Percentiles rank a stretch among this genome's conserved stretches.
Evolutionary conservation across 208 protist genomes (phyloP).

Genomic region (Acanthamoeba lenticulata): DNA sequence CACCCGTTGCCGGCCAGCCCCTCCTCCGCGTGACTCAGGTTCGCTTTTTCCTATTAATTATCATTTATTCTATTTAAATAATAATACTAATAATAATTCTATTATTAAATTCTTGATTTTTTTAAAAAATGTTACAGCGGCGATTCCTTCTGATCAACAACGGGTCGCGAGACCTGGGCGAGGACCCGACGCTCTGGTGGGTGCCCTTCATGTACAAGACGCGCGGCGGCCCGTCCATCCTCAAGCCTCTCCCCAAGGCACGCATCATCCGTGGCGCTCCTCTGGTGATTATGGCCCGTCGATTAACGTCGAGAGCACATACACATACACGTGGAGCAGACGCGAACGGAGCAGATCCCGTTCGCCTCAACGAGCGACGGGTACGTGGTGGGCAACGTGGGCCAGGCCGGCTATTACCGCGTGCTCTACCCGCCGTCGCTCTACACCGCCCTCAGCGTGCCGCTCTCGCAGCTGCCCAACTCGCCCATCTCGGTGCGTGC

Average conservation of each 20-base stretch:
- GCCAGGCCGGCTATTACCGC: constrained; percentile 19
- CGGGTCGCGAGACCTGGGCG: not conserved
- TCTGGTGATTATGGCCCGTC: too few species aligned
- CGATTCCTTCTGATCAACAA: not conserved
- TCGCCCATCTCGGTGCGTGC: not conserved
- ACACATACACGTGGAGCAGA: not conserved
- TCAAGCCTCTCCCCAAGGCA: not conserved
- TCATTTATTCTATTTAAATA: too few species aligned
- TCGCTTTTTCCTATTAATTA: too few species aligned
- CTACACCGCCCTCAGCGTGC: not conserved
- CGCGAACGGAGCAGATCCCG: not conserved
- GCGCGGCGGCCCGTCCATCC: not conserved
- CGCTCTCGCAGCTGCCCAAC: not conserved
- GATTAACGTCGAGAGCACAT: not conserved
- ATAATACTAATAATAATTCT: too few species aligned
- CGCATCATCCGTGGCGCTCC: too few species aligned
- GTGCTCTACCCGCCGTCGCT: not conserved
- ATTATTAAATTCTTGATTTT: not conserved
- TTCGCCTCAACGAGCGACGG: not conserved
- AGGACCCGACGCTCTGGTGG: not conserved
- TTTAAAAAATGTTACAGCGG: not conserved
- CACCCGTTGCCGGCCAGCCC: not conserved
- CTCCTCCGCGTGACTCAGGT: not conserved
- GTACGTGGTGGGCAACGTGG: not conserved
- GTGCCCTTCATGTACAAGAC: not conserved